Base-by-base conservation (phyloP, 768 basidiomycete genomes). In the Xerocomellus intermedius region DNA sequence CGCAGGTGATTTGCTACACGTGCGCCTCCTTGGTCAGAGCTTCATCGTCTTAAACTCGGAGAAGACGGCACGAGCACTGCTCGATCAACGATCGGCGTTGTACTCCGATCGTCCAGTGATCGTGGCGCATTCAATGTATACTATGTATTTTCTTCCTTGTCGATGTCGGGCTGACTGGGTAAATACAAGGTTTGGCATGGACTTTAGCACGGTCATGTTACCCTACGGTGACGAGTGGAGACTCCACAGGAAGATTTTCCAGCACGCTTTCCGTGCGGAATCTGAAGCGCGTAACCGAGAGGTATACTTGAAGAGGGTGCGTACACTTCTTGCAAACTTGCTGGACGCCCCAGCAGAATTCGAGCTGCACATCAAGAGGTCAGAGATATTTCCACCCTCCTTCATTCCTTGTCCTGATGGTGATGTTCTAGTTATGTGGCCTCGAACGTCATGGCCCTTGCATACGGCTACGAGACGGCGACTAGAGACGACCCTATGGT, bases 141-240 rank as follows among this genome's bases (percentile, higher is more conserved):
- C 4, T 19, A 5, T 24, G 2, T 19, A 17, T 13, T 13, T 5
- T 42, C 32, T 42, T 19, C 33, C 3, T 51, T 4, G 22, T 42
- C 28, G n/a, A 37, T 48, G 8, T 21, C 16, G 21, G 5, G 36
- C 33, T 58, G 32, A 53, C 42, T 21, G 8, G 39, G 13, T n/a
- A 5, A 47, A 24, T 19, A 17, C n/a, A 36, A 69, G 69, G 39
- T 71, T 62, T 35, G 65, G 69, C 30, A 48, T 65, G 53, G 57
- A 63, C 21, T 69, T 72, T 19, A 69, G 58, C 46, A 65, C 67
- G 10, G 62, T 61, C 44, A 56, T 65, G 45, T 51, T 71, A 28
- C 64, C 69, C 16, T 73, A 72, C 30, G 63, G 68, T 30, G 61
- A 66, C 22, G 56, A 61, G 30, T 72, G 70, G 72, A 65, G 52